A percentile compares a stretch with the other conserved stretches of the same genome.
Conservation (phyloP, 805 yeast genomes). For the Starmerella cellae region DNA sequence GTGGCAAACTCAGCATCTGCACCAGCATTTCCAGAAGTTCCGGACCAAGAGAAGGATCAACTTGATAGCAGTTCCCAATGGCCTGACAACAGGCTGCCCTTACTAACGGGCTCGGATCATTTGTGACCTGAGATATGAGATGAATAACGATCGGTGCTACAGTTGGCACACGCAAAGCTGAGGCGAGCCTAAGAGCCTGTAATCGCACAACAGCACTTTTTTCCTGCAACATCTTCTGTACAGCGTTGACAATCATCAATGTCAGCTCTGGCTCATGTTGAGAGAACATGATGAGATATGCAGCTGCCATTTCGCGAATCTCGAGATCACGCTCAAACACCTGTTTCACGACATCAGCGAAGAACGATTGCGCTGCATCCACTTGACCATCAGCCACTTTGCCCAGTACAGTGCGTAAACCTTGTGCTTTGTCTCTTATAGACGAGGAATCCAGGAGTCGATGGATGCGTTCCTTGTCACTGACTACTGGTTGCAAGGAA, state of each 20-base stretch:
- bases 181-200: slow-evolving; percentile 61
- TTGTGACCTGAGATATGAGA: slow-evolving; percentile 52
- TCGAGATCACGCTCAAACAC: slow-evolving; percentile 54
- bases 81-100: slow-evolving; percentile 70
- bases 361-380: slow-evolving; percentile 35
- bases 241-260: slow-evolving; percentile 74
- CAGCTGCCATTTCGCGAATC: slow-evolving; percentile 61
- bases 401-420: slow-evolving; percentile 41
- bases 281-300: slow-evolving; percentile 62
- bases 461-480: slow-evolving; percentile 29
- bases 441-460: slow-evolving; percentile 53
- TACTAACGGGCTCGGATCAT: slow-evolving; percentile 66
- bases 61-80: slow-evolving; percentile 42
- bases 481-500: not conserved
- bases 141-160: slow-evolving; percentile 66
- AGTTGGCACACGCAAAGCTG: slow-evolving; percentile 72
- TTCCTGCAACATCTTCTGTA: slow-evolving; percentile 70
- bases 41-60: slow-evolving; percentile 33
- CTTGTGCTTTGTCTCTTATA: slow-evolving; percentile 49
- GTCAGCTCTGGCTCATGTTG: slow-evolving; percentile 83
- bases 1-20: slow-evolving; percentile 47
- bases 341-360: slow-evolving; percentile 74
- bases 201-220: slow-evolving; percentile 50
- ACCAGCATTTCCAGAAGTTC: slow-evolving; percentile 41
- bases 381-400: slow-evolving; percentile 22